Base-by-base conservation (phyloP, 176 grass and related monocot genomes). In the Avena insularis region DNA sequence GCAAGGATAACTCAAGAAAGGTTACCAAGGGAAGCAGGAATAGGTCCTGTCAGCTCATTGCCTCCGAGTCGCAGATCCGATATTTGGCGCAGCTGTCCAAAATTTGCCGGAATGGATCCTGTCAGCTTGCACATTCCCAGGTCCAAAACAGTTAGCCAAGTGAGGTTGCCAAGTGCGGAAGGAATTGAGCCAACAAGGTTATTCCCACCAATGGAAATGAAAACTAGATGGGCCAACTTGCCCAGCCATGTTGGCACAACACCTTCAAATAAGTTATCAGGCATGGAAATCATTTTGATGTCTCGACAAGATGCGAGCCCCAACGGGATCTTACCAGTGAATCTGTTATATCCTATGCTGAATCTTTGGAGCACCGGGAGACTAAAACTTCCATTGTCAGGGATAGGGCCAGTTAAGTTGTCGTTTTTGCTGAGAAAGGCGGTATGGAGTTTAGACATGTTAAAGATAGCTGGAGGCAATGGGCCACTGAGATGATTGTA, bases 11-110 rank as follows among this genome's bases (percentile, higher is more conserved):
- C 10, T 51, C 6, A 23, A 23, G 80, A 82, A 17, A 82, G 48
- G 6, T 82, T 82, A 1, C 64, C 64, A 9, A 82, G 9, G 0
- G 64, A 82, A 55, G 64, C 16, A 38, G 80, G 80, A 40, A 82
- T 21, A 1, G 12, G 7, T 40, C 80, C 80, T 0, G 48, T 55
- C 7, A 82, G 47, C 4, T 82, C 27, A 23, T 70, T 82, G 7
- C 0, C 1, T 8, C 1, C 0, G 17, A 82, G 80, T 21, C 8
- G 4, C 17, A 82, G 20, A 8, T 1, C 3, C 0, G 2, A 38
- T 5, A 82, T 48, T 21, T 69, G 25, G 1, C 20, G 1, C 6
- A 70, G 2, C 48, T 9, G 25, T 29, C 80, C 64, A 13, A 82
- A 2, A 38, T 21, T 33, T 19, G 0, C 27, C 0, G 64, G 80